Conservation (phyloP, 768 basidiomycete genomes). For the Hygrocybe coccinea region DNA sequence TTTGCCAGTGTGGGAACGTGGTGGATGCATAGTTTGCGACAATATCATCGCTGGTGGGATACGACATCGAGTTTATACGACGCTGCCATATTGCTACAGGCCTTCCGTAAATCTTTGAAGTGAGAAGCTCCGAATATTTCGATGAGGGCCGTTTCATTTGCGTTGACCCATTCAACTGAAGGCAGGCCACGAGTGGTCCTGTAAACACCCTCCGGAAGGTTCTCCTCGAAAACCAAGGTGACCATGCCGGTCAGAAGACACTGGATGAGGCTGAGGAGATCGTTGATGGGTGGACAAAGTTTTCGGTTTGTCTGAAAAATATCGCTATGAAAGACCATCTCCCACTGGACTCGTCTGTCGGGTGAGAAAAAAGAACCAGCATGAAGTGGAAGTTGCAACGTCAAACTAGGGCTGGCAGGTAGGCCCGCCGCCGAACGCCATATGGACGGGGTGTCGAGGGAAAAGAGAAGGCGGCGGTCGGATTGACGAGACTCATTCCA, state of each 20-base stretch:
- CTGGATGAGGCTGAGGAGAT: conserved; percentile 63
- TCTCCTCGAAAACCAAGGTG: conserved; percentile 71
- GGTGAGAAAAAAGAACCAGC: conserved; percentile 84
- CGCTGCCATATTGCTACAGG: conserved; percentile 64
- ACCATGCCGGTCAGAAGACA: conserved; percentile 70
- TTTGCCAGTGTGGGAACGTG: too few relatives aligned
- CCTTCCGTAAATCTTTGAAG: conserved; percentile 66
- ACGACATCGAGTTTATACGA: conserved; percentile 72
- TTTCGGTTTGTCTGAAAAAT: conserved; percentile 68
- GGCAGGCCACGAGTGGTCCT: conserved; percentile 76
- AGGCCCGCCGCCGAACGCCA: conserved; percentile 73
- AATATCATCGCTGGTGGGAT: conserved; percentile 33
- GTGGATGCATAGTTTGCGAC: not conserved
- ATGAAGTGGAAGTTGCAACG: conserved; percentile 68
- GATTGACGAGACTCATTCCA: conserved; percentile 59
- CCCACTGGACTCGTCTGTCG: conserved; percentile 80
- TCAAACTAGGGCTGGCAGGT: conserved; percentile 70
- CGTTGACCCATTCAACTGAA: conserved; percentile 69
- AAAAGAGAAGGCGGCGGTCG: conserved; percentile 72
- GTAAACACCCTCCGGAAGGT: conserved; percentile 62
- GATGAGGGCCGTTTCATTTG: conserved; percentile 59
- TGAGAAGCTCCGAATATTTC: conserved; percentile 73
- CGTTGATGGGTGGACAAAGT: conserved; percentile 62
- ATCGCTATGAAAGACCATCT: conserved; percentile 83
- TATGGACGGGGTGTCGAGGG: conserved; percentile 71